Evolutionary conservation across 1,284 basidiomycete species (phyloP).

Genomic region (Blastosporella zonata): DNA sequence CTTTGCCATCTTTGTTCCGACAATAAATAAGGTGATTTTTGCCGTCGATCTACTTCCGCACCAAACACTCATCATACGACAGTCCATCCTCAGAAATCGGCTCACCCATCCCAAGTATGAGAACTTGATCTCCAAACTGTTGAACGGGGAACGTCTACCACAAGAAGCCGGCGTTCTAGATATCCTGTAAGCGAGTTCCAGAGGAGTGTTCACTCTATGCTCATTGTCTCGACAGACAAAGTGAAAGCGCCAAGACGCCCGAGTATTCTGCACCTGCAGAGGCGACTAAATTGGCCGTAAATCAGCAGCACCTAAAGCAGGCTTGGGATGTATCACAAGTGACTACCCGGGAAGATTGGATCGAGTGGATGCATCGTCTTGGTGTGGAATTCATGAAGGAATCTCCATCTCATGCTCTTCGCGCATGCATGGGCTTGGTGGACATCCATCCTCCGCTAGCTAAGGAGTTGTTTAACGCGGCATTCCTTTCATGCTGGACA

Average conservation of each 20-base stretch:
- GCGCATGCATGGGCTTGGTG: conserved; percentile 93
- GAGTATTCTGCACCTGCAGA: conserved; percentile 80
- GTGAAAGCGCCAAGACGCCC: conserved; percentile 58
- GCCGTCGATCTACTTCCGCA: not conserved
- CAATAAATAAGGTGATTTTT: conserved; percentile 82
- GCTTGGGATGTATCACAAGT: conserved; percentile 93
- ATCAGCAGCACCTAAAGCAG: conserved; percentile 96
- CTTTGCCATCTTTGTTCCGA: conserved; percentile 96
- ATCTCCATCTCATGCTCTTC: conserved; percentile 94
- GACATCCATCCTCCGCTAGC: conserved; percentile 91
- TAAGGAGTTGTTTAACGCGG: conserved; percentile 96
- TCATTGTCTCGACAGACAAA: conserved; percentile 34
- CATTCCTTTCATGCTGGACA: conserved; percentile 97
- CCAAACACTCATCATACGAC: conserved; percentile 7
- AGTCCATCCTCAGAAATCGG: conserved; percentile 78
- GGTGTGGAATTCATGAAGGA: conserved; percentile 98
- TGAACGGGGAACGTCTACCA: conserved; percentile 90
- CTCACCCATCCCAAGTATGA: conserved; percentile 90
- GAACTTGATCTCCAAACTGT: conserved; percentile 81
- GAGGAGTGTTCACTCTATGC: conserved; percentile 4
- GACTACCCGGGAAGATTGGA: conserved; percentile 87
- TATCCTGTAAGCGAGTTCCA: conserved; percentile 43
- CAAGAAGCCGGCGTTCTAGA: conserved; percentile 67
- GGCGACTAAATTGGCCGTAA: conserved; percentile 88
- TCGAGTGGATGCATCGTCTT: conserved; percentile 92